These are phyloP conservation scores for Exsudoporus floridanus DNA, from an alignment of 1,284 basidiomycete species.

Conservation along the genomic window DNA sequence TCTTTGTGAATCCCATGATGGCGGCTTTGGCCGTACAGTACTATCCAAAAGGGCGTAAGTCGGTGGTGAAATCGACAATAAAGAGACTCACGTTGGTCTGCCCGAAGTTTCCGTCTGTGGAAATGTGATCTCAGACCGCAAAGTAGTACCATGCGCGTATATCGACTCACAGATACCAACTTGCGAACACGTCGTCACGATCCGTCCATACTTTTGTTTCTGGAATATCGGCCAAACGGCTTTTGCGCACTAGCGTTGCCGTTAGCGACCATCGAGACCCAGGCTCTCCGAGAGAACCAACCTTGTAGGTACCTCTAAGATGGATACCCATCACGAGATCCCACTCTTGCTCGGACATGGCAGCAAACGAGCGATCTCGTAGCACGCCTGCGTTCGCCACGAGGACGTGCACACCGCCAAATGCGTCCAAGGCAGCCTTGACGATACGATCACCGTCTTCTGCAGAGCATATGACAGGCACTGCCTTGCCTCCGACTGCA, in stretches of 20 bases:
- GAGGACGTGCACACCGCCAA: slow-evolving; percentile 86
- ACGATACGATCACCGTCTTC: slow-evolving; percentile 92
- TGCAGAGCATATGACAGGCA: slow-evolving; percentile 81
- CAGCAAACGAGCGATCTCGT: slow-evolving; percentile 87
- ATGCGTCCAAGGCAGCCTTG: slow-evolving; percentile 83
- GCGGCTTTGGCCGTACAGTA: slow-evolving; percentile 94
- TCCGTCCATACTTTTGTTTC: slow-evolving; percentile 96
- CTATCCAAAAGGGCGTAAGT: slow-evolving; percentile 36
- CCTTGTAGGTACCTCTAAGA: slow-evolving; percentile 78
- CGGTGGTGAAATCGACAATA: not conserved
- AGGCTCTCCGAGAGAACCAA: slow-evolving; percentile 19
- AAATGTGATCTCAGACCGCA: slow-evolving; percentile 4
- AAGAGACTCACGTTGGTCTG: slow-evolving; percentile 69
- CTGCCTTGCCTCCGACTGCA: slow-evolving; percentile 85
- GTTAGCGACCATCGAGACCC: slow-evolving; percentile 4
- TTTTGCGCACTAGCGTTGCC: slow-evolving; percentile 66
- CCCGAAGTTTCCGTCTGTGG: slow-evolving; percentile 88
- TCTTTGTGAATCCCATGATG: slow-evolving; percentile 87
- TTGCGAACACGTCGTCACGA: slow-evolving; percentile 91
- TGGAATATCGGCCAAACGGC: slow-evolving; percentile 98
- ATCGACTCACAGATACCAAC: slow-evolving; percentile 81
- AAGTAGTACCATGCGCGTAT: not conserved
- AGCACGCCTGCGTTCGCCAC: slow-evolving; percentile 96
- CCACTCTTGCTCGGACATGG: slow-evolving; percentile 94
- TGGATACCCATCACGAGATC: slow-evolving; percentile 90